Evolutionary conservation across 345 rosid genomes (phyloP).

Genomic region (Salix viminalis): DNA sequence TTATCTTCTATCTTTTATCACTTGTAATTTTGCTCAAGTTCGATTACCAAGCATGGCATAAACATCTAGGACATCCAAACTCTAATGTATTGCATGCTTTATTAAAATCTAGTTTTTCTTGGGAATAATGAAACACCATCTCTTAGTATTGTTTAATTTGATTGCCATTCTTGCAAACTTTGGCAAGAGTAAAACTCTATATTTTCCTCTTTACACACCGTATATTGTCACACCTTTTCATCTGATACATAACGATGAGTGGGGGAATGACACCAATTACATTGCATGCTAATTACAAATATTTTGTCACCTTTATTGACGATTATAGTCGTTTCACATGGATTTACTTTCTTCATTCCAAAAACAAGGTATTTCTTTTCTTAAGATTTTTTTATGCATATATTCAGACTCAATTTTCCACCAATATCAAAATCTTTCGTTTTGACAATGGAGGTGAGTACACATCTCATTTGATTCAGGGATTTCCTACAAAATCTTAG

Average conservation of each 20-base stretch:
- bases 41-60: not conserved
- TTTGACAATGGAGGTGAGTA: not conserved
- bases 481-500: not conserved
- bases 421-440: not conserved
- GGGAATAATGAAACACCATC: not conserved
- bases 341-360: not conserved
- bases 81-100: not conserved
- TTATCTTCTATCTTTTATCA: not conserved
- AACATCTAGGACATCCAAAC: not conserved
- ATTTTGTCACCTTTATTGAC: not conserved
- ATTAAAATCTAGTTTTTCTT: not conserved
- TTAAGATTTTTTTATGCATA: not conserved
- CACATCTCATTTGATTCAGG: not conserved
- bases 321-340: not conserved
- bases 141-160: not conserved
- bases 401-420: not conserved
- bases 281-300: not conserved
- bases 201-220: not conserved
- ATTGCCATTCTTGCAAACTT: not conserved
- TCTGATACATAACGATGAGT: not conserved
- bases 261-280: not conserved
- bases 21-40: not conserved
- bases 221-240: not conserved
- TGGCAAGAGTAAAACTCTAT: not conserved
- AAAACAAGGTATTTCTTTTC: not conserved